Conservation (phyloP, 805 yeast genomes). For the Metschnikowia colocasiae region DNA sequence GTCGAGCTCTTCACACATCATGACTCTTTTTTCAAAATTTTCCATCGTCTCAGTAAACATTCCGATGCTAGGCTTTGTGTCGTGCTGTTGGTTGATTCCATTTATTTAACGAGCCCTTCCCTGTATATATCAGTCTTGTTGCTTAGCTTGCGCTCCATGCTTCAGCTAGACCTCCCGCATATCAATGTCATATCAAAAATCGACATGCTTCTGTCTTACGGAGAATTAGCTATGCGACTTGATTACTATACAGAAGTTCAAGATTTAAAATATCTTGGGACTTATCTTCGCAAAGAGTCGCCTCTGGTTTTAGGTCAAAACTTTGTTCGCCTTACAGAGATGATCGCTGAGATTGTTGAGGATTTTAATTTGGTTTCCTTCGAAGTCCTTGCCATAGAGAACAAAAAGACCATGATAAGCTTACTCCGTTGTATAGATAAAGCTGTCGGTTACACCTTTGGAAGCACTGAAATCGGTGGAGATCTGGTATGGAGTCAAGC, state of each 20-base stretch:
- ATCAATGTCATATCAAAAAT: slow-evolving; percentile 90
- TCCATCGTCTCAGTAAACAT: slow-evolving; percentile 50
- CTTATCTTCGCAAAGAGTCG: slow-evolving; percentile 68
- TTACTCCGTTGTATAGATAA: slow-evolving; percentile 76
- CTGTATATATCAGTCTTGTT: slow-evolving; percentile 81
- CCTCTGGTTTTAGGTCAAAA: slow-evolving; percentile 58
- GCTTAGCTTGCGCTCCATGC: slow-evolving; percentile 83
- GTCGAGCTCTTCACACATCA: slow-evolving; percentile 93
- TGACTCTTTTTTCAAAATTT: slow-evolving; percentile 64
- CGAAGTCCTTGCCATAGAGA: slow-evolving; percentile 87
- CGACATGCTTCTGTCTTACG: slow-evolving; percentile 74
- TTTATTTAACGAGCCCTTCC: slow-evolving; percentile 79
- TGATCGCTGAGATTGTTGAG: slow-evolving; percentile 77
- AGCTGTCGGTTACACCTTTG: slow-evolving; percentile 91
- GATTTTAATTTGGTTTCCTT: slow-evolving; percentile 86
- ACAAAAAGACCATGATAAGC: slow-evolving; percentile 86
- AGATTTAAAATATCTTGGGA: slow-evolving; percentile 66
- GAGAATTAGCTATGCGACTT: slow-evolving; percentile 73
- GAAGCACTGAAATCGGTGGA: slow-evolving; percentile 93
- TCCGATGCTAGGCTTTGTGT: slow-evolving; percentile 77
- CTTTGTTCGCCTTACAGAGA: slow-evolving; percentile 65
- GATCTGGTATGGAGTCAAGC: slow-evolving; percentile 98
- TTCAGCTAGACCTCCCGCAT: slow-evolving; percentile 89
- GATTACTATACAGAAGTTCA: slow-evolving; percentile 92
- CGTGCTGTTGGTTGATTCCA: slow-evolving; percentile 80